Conservation (phyloP, 139 green algal genomes). For the Gonium pectorale region DNA sequence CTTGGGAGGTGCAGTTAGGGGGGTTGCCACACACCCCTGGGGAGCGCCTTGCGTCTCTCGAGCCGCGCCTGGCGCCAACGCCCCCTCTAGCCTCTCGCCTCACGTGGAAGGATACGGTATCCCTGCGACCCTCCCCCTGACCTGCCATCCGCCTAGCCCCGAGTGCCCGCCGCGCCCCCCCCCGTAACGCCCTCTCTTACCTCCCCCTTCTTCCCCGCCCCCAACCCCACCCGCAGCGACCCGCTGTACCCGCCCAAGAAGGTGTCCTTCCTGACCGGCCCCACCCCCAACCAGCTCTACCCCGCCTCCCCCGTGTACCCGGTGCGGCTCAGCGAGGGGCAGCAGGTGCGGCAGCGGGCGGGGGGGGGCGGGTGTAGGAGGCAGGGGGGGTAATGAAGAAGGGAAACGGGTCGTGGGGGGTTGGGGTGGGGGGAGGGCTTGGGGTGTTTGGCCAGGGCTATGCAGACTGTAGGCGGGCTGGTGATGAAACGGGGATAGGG, state of each 20-base stretch:
- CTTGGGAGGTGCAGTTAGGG: too few relatives aligned
- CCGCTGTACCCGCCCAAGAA: constrained; percentile 37
- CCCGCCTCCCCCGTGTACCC: constrained; percentile 44
- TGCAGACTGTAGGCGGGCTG: not conserved
- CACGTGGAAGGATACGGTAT: too few relatives aligned
- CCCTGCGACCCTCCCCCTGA: too few relatives aligned
- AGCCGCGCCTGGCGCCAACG: too few relatives aligned
- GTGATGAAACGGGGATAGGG: not conserved
- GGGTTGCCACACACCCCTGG: too few relatives aligned
- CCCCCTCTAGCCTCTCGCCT: too few relatives aligned
- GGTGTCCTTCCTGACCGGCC: constrained; percentile 44
- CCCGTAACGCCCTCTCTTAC: too few relatives aligned
- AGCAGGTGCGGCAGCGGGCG: constrained; percentile 8
- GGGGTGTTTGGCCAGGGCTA: not conserved
- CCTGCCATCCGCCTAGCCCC: too few relatives aligned
- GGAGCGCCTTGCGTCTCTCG: too few relatives aligned
- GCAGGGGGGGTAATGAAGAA: too few relatives aligned
- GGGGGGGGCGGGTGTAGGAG: not conserved
- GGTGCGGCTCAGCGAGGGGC: constrained; percentile 10
- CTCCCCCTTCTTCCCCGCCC: not conserved
- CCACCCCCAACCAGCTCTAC: constrained; percentile 52
- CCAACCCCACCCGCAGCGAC: constrained; percentile 14
- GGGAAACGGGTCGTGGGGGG: not conserved
- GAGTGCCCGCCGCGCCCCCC: too few relatives aligned
- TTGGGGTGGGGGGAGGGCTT: not conserved